Base-by-base conservation (phyloP, 129 eudicot genomes). In the Artemisia argyi region DNA sequence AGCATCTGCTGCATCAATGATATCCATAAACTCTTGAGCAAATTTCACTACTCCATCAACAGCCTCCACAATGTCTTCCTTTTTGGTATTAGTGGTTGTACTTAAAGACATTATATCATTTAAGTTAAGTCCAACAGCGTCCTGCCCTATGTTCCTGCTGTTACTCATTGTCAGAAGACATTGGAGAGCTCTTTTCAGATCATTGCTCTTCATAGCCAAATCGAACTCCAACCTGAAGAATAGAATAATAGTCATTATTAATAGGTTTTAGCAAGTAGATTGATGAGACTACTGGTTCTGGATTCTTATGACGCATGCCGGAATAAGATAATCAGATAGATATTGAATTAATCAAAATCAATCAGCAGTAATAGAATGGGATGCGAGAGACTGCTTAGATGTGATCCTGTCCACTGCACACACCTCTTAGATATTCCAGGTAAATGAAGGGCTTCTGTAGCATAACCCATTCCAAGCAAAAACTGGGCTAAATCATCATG, bases 401-500 rank as follows among this genome's bases (percentile, higher is more conserved):
- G 72, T 52, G 46, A 39, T 39, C 46, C 46, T 39, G 46, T 39
- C 8, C 46, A 61, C 66, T 15, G 22, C 19, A 47, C 67, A 15
- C 8, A 76, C 88, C 96, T 87, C 83, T 92, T 92, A 61, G 98
- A 93, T 87, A 93, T 87, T 78, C 98, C 98, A 61, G 98, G 98
- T 81, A 93, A 81, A 80, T 93, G 98, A 83, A 93, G 98, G 52
- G 99, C 99, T 88, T 94, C 97, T 4, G 90, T 85, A 78, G 98
- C 98, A 80, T 94, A 94, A 79, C 98, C 98, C 98, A 94, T 94
- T 65, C 97, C 97, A 47, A 94, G 96, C 98, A 94, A 87, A 84
- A 94, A 94, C 65, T 94, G 96, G 53, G 98, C 98, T 72, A 94
- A 71, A 80, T 94, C 98, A 67, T 94, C 98, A 73, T 94, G 98